phyloP scores from a whole-genome alignment of 768 basidiomycete species.

The Boletus reticuloceps region DNA sequence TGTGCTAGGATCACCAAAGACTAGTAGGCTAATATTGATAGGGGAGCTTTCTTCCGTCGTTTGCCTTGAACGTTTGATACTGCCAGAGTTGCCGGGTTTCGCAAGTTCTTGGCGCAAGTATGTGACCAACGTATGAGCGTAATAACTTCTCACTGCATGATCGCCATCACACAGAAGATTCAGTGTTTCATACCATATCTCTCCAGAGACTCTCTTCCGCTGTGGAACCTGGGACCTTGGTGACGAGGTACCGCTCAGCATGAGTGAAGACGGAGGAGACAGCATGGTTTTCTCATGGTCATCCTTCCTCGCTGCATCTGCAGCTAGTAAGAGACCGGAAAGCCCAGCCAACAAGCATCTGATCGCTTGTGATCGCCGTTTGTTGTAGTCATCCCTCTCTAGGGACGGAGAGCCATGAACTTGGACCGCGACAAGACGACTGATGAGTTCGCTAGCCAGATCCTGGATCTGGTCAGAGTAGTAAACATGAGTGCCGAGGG shows the following conservation, averaged over 20 bases:
- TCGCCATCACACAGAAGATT: conserved; percentile 80
- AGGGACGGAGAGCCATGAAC: conserved; percentile 52
- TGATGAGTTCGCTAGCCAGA: conserved; percentile 78
- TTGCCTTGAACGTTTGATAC: conserved; percentile 43
- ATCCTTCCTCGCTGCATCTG: conserved; percentile 41
- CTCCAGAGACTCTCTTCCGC: conserved; percentile 68
- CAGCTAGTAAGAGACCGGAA: conserved; percentile 64
- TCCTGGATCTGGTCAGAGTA: conserved; percentile 97
- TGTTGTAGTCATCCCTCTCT: conserved; percentile 37
- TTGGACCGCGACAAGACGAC: conserved; percentile 69
- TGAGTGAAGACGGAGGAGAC: conserved; percentile 24
- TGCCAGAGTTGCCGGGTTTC: conserved; percentile 48
- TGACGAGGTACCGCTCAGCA: conserved; percentile 23
- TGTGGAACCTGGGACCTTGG: conserved; percentile 42
- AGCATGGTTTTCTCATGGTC: conserved; percentile 8
- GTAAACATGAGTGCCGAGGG: conserved; percentile 88
- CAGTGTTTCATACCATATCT: conserved; percentile 90
- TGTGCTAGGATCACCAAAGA: conserved; percentile 57
- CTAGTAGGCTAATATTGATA: conserved; percentile 46
- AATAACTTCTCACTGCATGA: conserved; percentile 75
- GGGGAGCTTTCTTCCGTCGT: conserved; percentile 46
- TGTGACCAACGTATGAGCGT: conserved; percentile 66
- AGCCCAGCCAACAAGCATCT: conserved; percentile 68
- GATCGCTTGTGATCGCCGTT: conserved; percentile 60
- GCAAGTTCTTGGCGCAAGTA: conserved; percentile 79